Percentiles rank a stretch among this genome's conserved stretches.
Evolutionary conservation across 352 stramenopile genomes (phyloP).

Genomic region (Globisporangium viniferum): DNA sequence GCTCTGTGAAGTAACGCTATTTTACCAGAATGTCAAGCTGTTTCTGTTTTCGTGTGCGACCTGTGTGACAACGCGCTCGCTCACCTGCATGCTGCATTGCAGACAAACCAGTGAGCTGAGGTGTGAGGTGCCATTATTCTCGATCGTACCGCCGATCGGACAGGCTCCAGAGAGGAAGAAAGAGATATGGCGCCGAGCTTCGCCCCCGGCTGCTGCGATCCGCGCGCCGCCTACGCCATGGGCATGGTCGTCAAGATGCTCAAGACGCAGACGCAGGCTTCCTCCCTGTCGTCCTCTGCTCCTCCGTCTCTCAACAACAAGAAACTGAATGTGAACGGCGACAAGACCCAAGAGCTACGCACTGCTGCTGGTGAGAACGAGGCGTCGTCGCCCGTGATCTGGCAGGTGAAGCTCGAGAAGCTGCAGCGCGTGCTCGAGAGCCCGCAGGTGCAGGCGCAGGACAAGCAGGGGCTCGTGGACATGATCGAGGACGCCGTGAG

Average conservation of each 20-base stretch:
- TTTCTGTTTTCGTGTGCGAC: too few relatives aligned
- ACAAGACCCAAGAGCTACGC: neutral
- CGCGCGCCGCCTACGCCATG: conserved; percentile 33
- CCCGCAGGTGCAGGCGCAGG: conserved; percentile 1
- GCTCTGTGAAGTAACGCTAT: too few relatives aligned
- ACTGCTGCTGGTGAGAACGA: neutral
- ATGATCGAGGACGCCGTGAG: conserved; percentile 18
- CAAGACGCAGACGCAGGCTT: neutral
- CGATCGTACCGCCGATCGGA: neutral
- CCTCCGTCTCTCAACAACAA: neutral
- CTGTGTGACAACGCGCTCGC: too few relatives aligned
- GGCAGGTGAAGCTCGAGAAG: conserved; percentile 13
- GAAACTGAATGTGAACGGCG: neutral
- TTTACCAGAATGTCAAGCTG: too few relatives aligned
- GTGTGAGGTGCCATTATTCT: neutral
- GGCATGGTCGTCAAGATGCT: conserved; percentile 28
- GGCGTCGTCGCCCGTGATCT: neutral
- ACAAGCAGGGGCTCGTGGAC: conserved; percentile 17
- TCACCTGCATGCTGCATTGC: too few relatives aligned
- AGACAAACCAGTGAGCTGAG: neutral
- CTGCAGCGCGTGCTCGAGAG: conserved; percentile 19
- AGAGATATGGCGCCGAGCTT: conserved; percentile 20
- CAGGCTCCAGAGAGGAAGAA: neutral
- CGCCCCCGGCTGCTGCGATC: conserved; percentile 11
- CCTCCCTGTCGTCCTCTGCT: neutral